Conservation (phyloP, 2,329 filamentous ascomycete species). For the Microcyclosporella mali region DNA sequence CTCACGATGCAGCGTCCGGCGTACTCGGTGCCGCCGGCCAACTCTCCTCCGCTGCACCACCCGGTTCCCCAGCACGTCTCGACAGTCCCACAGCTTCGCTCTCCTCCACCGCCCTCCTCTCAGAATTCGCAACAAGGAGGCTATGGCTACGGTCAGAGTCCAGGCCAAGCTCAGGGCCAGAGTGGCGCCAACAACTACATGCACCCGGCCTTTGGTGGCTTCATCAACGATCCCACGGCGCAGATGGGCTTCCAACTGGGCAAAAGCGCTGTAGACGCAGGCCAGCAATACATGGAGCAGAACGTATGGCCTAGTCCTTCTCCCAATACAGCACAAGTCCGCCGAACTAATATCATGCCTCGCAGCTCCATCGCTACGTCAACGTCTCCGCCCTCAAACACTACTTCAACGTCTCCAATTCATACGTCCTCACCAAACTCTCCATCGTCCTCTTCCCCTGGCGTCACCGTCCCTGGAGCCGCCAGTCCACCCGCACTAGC, state of each 20-base stretch:
- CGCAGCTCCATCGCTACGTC: slow-evolving; percentile 71
- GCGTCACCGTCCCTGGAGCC: slow-evolving; percentile 95
- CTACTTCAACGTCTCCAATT: slow-evolving; percentile 99
- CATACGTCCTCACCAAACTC: slow-evolving; percentile 90
- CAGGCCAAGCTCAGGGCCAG: slow-evolving; percentile 47
- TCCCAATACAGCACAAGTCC: background rate
- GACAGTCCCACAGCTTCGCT: slow-evolving; percentile 92
- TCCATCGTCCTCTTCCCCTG: slow-evolving; percentile 93
- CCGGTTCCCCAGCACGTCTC: slow-evolving; percentile 98
- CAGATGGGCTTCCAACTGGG: slow-evolving; percentile 94
- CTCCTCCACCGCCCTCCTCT: slow-evolving; percentile 71
- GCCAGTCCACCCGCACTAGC: slow-evolving; percentile 67
- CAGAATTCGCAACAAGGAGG: slow-evolving; percentile 60
- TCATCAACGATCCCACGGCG: slow-evolving; percentile 92
- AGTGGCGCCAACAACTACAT: slow-evolving; percentile 30
- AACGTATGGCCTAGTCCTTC: slow-evolving; percentile 57
- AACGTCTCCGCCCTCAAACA: slow-evolving; percentile 91
- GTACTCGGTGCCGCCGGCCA: slow-evolving; percentile 67
- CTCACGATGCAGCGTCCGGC: slow-evolving; percentile 74
- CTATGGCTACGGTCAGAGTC: slow-evolving; percentile 53
- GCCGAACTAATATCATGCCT: background rate
- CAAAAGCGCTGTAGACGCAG: slow-evolving; percentile 82
- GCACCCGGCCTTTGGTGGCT: slow-evolving; percentile 69
- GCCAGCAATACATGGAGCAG: slow-evolving; percentile 90
- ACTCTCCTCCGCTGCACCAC: slow-evolving; percentile 89